Base-by-base conservation (phyloP, 225 moss, liverwort and hornwort genomes). In the Physcomitrium patens region DNA sequence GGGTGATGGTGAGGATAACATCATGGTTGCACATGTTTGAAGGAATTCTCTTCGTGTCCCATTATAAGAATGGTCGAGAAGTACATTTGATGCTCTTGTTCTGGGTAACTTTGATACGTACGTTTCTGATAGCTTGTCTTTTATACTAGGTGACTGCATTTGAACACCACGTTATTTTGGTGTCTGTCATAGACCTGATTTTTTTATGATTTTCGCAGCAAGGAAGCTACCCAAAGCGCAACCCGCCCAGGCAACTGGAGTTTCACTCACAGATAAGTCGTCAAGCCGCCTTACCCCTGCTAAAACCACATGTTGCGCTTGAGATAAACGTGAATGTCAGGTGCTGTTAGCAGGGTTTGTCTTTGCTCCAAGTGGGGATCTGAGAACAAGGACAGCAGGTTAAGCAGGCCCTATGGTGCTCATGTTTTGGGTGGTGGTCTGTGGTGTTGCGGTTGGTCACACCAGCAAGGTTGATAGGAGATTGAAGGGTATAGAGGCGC, bases 161-260 rank as follows among this genome's bases (percentile, higher is more conserved):
- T 55, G 54, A 55, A 55, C 20, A 18, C 19, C 54, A 55, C 18
- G 14, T 15, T 49, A 37, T 48, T 59, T 17, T 4, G 23, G 13
- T 7, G 15, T 54, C 15, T 23, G 67, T 23, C 50, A 28, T 63
- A 12, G 28, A 68, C 58, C 46, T 73, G 64, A 66, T 26, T 67
- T 24, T 70, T 23, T 67, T 42, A 45, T 67, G 49, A 56, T 77
- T 62, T 70, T 1, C 79, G 56, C 92, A 96, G 96, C 97, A 56
- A 92, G 94, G 80, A 91, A 92, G 84, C 86, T 97, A 63, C 97
- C 97, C 3, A 97, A 93, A 74, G 86, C 92, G 14, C 94, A 94
- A 89, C 92, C 94, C 61, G 94, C 94, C 61, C 80, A 86, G 81
- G 84, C 89, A 20, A 78, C 72, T 64, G 94, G 97, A 75, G 89